Evolutionary conservation across 768 basidiomycete genomes (phyloP).

Genomic region (Imleria badia): DNA sequence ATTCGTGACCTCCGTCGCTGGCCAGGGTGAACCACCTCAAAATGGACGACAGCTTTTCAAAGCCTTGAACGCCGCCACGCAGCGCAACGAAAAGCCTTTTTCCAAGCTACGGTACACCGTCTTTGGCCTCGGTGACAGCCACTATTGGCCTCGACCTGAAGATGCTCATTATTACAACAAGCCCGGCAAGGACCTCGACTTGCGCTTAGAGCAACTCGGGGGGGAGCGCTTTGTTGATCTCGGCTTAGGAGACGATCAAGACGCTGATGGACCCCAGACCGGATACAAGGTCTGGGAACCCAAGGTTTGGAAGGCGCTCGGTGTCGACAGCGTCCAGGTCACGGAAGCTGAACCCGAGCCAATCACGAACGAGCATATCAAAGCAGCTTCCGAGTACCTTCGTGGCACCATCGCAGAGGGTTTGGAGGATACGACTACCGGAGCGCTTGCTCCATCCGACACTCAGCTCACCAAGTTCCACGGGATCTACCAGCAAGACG

Average conservation of each 20-base stretch:
- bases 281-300: constrained; percentile 98
- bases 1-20: constrained; percentile 90
- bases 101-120: constrained; percentile 74
- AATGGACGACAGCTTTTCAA: constrained; percentile 92
- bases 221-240: constrained; percentile 71
- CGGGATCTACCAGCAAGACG: constrained; percentile 95
- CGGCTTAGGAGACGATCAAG: constrained; percentile 95
- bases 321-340: constrained; percentile 86
- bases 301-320: constrained; percentile 87
- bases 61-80: constrained; percentile 64
- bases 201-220: constrained; percentile 74
- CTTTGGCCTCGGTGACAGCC: constrained; percentile 96
- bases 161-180: constrained; percentile 99
- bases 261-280: constrained; percentile 93
- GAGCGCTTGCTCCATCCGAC: constrained; percentile 88
- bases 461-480: constrained; percentile 98
- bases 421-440: constrained; percentile 79
- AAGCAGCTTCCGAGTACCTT: constrained; percentile 90
- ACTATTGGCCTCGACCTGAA: constrained; percentile 98
- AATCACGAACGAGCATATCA: constrained; percentile 99
- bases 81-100: constrained; percentile 52
- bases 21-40: constrained; percentile 97
- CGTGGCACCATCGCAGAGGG: constrained; percentile 96
- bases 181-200: constrained; percentile 86
- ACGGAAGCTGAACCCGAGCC: constrained; percentile 92